phyloP scores from a whole-genome alignment of 1,284 basidiomycete species.

The Uromyces viciae-fabae region DNA sequence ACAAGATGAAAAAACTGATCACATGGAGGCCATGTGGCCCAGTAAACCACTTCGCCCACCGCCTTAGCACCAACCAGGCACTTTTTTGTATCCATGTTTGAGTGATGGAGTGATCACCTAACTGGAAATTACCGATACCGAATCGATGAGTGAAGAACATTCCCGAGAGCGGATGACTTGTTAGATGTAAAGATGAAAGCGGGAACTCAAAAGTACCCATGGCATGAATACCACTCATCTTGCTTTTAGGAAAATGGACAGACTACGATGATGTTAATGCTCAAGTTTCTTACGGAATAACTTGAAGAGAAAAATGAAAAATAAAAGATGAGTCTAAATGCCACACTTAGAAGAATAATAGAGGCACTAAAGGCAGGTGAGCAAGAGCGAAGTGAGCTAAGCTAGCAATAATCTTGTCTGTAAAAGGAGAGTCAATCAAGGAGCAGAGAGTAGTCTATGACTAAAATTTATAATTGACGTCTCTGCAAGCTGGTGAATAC shows the following conservation, averaged over 20 bases:
- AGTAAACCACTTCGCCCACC: slow-evolving; percentile 19
- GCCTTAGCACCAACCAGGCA: slow-evolving; percentile 27
- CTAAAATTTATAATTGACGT: slow-evolving; percentile 2
- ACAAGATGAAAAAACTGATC: slow-evolving; percentile 29
- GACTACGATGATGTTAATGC: slow-evolving; percentile 1
- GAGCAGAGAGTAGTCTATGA: slow-evolving; percentile 23
- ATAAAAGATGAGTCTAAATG: slow-evolving; percentile 2
- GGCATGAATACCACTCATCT: slow-evolving; percentile 3
- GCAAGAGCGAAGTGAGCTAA: slow-evolving; percentile 12
- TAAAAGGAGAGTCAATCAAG: slow-evolving; percentile 13
- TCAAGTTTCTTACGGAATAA: background rate
- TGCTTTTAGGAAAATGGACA: background rate
- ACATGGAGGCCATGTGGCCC: slow-evolving; percentile 27
- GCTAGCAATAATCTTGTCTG: background rate
- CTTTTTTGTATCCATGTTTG: slow-evolving; percentile 19
- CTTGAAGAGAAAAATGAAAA: background rate
- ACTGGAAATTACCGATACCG: slow-evolving; percentile 10
- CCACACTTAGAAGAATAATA: background rate
- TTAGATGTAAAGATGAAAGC: slow-evolving; percentile 18
- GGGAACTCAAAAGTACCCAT: slow-evolving; percentile 20
- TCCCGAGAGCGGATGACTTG: slow-evolving; percentile 20
- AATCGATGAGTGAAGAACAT: slow-evolving; percentile 25
- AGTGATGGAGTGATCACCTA: slow-evolving; percentile 11
- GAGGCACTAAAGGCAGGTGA: background rate
- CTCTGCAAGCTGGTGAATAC: slow-evolving; percentile 14